Conservation (phyloP, 2,329 filamentous ascomycete species). For the Fusarium paranaense region DNA sequence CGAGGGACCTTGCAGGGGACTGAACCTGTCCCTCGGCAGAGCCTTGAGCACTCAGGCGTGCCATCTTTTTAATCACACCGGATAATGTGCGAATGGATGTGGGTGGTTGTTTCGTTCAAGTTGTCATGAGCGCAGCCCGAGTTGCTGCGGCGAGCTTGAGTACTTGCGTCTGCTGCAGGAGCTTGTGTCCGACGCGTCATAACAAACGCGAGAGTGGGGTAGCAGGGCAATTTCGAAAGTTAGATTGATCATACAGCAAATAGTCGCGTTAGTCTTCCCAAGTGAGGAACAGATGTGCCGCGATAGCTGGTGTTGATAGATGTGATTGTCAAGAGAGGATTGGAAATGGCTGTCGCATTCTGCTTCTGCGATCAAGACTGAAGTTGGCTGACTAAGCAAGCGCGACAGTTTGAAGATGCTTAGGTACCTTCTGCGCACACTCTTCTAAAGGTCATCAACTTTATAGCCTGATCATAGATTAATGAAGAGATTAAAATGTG, state of each 20-base stretch:
- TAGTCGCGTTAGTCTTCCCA: not conserved
- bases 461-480: no score
- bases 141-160: not conserved
- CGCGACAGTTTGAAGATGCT: not conserved
- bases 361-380: not conserved
- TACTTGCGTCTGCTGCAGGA: not conserved
- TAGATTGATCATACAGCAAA: not conserved
- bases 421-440: no score
- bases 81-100: not conserved
- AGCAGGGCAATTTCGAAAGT: not conserved
- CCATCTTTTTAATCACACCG: conserved; percentile 20
- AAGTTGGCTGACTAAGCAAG: not conserved
- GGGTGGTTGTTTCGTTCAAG: not conserved
- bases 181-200: not conserved
- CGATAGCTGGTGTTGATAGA: not conserved
- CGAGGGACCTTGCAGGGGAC: conserved; percentile 30
- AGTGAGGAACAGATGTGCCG: not conserved
- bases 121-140: not conserved
- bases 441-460: no score
- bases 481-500: no score
- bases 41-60: conserved; percentile 39
- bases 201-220: not conserved
- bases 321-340: not conserved
- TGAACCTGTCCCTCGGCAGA: conserved; percentile 21
- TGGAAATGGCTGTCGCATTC: not conserved